phyloP scores from a whole-genome alignment of 371 early-diverging fungal genomes.

The Mortierella sp. region DNA sequence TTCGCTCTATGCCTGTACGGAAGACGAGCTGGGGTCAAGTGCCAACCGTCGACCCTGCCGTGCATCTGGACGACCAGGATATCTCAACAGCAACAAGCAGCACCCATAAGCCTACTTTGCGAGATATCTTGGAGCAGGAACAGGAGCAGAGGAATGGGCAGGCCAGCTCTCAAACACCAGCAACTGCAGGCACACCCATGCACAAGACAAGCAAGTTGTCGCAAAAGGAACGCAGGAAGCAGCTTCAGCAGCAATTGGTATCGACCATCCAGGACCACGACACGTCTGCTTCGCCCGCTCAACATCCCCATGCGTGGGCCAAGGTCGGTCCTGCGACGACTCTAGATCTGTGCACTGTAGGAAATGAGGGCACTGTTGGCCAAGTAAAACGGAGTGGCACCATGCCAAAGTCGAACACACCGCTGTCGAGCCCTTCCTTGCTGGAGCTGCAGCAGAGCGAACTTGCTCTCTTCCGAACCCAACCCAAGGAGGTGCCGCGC shows the following conservation, averaged over 20 bases:
- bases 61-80: not conserved
- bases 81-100: not conserved
- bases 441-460: constrained; percentile 46
- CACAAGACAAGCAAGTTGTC: constrained; percentile 37
- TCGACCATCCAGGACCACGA: not conserved
- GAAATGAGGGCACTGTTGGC: not conserved
- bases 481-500: constrained; percentile 38
- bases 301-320: constrained; percentile 23
- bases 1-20: constrained; percentile 4
- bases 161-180: not conserved
- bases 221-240: constrained; percentile 51
- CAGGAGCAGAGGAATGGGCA: constrained; percentile 20
- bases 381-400: not conserved
- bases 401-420: not conserved
- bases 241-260: constrained; percentile 17
- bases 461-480: constrained; percentile 32
- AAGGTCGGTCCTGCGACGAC: constrained; percentile 16
- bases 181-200: not conserved
- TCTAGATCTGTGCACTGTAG: not conserved
- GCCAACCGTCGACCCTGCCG: not conserved
- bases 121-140: constrained; percentile 57
- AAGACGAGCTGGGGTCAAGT: constrained; percentile 41
- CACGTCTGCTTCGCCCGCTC: not conserved
- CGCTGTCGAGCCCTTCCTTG: constrained; percentile 8
- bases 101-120: constrained; percentile 50